phyloP scores from a whole-genome alignment of 1,284 basidiomycete species.

The Boletus semigastroideus region DNA sequence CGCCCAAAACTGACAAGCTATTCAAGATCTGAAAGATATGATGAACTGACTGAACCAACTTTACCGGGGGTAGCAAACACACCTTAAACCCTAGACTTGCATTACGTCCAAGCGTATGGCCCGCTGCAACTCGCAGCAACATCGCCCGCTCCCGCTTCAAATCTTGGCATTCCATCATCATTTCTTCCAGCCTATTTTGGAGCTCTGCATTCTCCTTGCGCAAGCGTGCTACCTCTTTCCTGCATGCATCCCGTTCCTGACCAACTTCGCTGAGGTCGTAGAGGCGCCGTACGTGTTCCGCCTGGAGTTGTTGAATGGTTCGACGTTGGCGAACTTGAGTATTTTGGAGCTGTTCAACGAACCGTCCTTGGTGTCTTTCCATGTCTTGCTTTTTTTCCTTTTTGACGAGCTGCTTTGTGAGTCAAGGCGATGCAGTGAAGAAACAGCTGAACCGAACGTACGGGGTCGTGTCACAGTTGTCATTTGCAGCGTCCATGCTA shows the following conservation, averaged over 20 bases:
- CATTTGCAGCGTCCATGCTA: not conserved
- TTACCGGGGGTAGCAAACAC: not conserved
- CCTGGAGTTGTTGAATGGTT: conserved; percentile 28
- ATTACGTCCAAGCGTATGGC: not conserved
- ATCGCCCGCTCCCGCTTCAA: conserved; percentile 22
- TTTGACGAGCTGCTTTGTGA: not conserved
- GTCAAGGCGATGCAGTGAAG: not conserved
- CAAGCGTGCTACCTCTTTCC: conserved; percentile 17
- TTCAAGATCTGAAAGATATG: conserved; percentile 4
- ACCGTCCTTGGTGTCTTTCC: conserved; percentile 15
- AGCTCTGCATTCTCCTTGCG: conserved; percentile 25
- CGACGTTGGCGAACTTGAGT: conserved; percentile 25
- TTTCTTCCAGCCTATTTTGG: conserved; percentile 22
- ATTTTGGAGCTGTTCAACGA: conserved; percentile 28
- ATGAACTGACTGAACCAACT: not conserved
- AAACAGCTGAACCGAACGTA: not conserved
- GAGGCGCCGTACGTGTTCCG: conserved; percentile 20
- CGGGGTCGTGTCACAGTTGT: not conserved
- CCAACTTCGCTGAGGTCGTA: conserved; percentile 26
- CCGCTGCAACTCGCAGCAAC: conserved; percentile 5
- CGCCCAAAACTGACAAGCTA: conserved; percentile 2
- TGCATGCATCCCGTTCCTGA: conserved; percentile 26
- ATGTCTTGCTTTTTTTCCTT: not conserved
- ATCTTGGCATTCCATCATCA: conserved; percentile 16
- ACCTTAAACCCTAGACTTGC: conserved; percentile 10